A percentile compares a stretch with the other conserved stretches of the same genome.
These are phyloP conservation scores for Ophiostoma populinum DNA, from an alignment of 2,329 filamentous ascomycete genomes.

Conservation along the genomic window DNA sequence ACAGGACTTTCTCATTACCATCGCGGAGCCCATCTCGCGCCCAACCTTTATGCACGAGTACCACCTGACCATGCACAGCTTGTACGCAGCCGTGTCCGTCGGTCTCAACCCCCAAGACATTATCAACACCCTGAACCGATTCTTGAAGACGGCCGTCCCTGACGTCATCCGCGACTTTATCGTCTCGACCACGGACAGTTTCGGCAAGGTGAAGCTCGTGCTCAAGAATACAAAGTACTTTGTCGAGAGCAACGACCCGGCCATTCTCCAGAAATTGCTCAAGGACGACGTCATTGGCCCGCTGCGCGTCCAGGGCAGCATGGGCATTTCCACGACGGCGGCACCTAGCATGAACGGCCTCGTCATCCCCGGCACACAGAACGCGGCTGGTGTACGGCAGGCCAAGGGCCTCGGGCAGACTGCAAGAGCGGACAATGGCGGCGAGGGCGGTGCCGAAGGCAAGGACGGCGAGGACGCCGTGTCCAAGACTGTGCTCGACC, in stretches of 20 bases:
- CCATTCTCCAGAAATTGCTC: slow-evolving; percentile 72
- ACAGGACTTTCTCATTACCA: slow-evolving; percentile 88
- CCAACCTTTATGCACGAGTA: slow-evolving; percentile 91
- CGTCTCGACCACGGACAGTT: slow-evolving; percentile 64
- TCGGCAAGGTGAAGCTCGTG: slow-evolving; percentile 90
- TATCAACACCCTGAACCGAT: slow-evolving; percentile 68
- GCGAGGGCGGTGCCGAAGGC: neutral
- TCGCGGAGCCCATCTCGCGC: slow-evolving; percentile 81
- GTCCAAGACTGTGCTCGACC: slow-evolving; percentile 34
- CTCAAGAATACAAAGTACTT: slow-evolving; percentile 90
- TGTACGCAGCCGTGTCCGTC: slow-evolving; percentile 90
- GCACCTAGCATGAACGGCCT: slow-evolving; percentile 76
- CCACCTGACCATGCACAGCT: slow-evolving; percentile 72
- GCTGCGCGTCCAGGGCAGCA: slow-evolving; percentile 47
- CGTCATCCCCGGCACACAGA: slow-evolving; percentile 86
- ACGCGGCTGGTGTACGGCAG: slow-evolving; percentile 76
- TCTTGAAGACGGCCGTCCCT: slow-evolving; percentile 78
- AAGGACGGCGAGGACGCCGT: neutral
- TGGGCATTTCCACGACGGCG: slow-evolving; percentile 59
- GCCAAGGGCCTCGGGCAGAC: slow-evolving; percentile 24
- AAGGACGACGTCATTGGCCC: slow-evolving; percentile 69
- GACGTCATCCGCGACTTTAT: slow-evolving; percentile 66
- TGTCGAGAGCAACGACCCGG: slow-evolving; percentile 77
- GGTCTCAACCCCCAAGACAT: slow-evolving; percentile 84
- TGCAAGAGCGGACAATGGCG: neutral